Evolutionary conservation across 352 stramenopile species (phyloP).

Genomic region (Pythium chondricola): DNA sequence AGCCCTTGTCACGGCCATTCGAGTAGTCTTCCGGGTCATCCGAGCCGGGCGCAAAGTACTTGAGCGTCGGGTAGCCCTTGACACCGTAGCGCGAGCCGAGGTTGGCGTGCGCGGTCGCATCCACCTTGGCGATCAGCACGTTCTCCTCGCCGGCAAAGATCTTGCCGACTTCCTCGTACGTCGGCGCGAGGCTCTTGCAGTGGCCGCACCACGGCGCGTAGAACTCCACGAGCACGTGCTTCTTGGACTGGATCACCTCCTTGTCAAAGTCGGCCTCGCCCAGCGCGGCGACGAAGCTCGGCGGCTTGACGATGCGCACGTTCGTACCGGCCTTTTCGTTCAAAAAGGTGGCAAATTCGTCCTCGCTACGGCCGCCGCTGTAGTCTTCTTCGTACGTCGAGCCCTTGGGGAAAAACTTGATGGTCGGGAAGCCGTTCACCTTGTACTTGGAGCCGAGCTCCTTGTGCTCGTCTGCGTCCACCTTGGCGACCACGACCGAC

Average conservation of each 20-base stretch:
- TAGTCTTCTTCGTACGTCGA: slow-evolving; percentile 82
- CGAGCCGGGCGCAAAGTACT: slow-evolving; percentile 84
- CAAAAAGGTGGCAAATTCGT: slow-evolving; percentile 74
- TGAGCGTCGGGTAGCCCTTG: slow-evolving; percentile 89
- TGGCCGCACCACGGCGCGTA: slow-evolving; percentile 93
- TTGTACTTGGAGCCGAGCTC: slow-evolving; percentile 78
- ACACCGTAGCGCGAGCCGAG: slow-evolving; percentile 80
- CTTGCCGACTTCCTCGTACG: slow-evolving; percentile 81
- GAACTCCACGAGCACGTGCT: slow-evolving; percentile 90
- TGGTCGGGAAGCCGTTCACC: slow-evolving; percentile 89
- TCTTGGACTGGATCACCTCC: slow-evolving; percentile 76
- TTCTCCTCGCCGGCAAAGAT: slow-evolving; percentile 72
- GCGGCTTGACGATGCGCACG: slow-evolving; percentile 62
- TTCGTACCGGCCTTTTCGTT: slow-evolving; percentile 73
- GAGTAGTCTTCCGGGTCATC: slow-evolving; percentile 84
- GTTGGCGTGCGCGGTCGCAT: slow-evolving; percentile 57
- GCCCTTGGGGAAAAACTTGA: slow-evolving; percentile 89
- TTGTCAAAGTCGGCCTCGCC: slow-evolving; percentile 65
- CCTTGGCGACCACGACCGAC: slow-evolving; percentile 80
- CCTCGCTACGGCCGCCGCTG: slow-evolving; percentile 73
- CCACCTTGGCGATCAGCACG: slow-evolving; percentile 81
- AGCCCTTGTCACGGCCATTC: slow-evolving; percentile 72
- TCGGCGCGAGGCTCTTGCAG: slow-evolving; percentile 89
- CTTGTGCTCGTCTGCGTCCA: slow-evolving; percentile 88
- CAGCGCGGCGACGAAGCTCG: slow-evolving; percentile 60